Evolutionary conservation across 352 stramenopile species (phyloP), one percentile per base, ranked within the genome.

Genomic region (Vaucheria bursata): DNA sequence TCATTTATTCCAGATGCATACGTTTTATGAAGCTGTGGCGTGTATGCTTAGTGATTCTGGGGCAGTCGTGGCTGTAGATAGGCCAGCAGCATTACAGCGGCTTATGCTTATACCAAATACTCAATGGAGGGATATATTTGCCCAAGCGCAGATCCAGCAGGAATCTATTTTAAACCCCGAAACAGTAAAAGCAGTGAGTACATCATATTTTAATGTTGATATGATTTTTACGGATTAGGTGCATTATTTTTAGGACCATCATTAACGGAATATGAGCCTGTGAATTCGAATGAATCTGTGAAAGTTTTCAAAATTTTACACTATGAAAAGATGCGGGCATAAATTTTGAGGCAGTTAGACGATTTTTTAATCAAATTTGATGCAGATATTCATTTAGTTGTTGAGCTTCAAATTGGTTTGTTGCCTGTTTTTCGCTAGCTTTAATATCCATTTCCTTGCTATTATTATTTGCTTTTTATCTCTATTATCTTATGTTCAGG

Each of bases 1-100:
- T 12, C 34, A 12, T 25, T 18, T 71, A 18, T 18, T 71, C 69
- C 85, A 84, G 78, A 90, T 98, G 29, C 94, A 99, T 85, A 96
- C 94, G 31, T 99, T 99, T 85, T 99, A 98, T 86, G 94, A 99
- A 88, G 94, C 96, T 32, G 93, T 98, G 8, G 96, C 91, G 1
- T 93, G 87, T 36, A 93, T 96, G 87, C 77, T 94, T 5, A 90
- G 83, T 72, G 89, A 93, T 76, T 88, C 85, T 50, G 88, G 88
- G 33, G 83, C 79, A 81, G 90, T 85, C 71, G 88, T 87, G 78
- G 89, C 71, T 79, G 80, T 91, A 40, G 85, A 97, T 83, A 94
- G 96, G 79, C 88, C 94, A 77, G 88, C 90, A 50, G 85, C 98
- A 38, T 88, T 98, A 70, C 87, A 85, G 39, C 92, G 92, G 73